These are phyloP conservation scores for Penicillium sp. DNA, from an alignment of 2,329 filamentous ascomycete genomes.

Conservation along the genomic window DNA sequence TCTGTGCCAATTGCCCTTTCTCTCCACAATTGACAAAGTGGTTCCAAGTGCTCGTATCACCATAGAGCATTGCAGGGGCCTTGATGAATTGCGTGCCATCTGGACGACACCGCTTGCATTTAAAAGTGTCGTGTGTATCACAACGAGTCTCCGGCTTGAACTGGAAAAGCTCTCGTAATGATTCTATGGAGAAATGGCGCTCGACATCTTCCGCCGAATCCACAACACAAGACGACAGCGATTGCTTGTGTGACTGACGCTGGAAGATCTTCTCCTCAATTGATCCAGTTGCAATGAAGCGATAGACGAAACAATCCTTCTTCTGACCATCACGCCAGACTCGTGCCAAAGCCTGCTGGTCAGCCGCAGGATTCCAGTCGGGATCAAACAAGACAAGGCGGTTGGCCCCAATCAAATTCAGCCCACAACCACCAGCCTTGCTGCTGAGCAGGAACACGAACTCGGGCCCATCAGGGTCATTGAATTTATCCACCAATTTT, in stretches of 20 bases:
- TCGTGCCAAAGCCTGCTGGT: constrained; percentile 92
- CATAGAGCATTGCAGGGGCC: constrained; percentile 90
- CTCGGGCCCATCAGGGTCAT: constrained; percentile 80
- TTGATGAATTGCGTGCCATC: constrained; percentile 85
- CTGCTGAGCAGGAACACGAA: constrained; percentile 95
- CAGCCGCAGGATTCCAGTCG: constrained; percentile 95
- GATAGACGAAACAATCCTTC: constrained; percentile 98
- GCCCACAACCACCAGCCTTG: constrained; percentile 92
- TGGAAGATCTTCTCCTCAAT: constrained; percentile 99
- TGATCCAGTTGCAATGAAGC: constrained; percentile 96
- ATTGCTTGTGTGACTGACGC: constrained; percentile 96
- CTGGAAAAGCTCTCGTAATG: constrained; percentile 86
- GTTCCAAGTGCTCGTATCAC: constrained; percentile 99
- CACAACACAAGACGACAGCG: constrained; percentile 89
- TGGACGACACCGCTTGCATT: constrained; percentile 88
- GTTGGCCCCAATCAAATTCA: constrained; percentile 93
- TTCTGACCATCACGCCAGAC: constrained; percentile 99
- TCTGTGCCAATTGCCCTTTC: constrained; percentile 62
- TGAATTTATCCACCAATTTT: constrained; percentile 96
- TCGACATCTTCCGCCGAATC: constrained; percentile 96
- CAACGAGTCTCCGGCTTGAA: constrained; percentile 78
- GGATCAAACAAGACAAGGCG: constrained; percentile 93
- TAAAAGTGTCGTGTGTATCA: constrained; percentile 98
- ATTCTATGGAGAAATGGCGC: constrained; percentile 89
- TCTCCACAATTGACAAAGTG: constrained; percentile 78